These are phyloP conservation scores for Talaromyces sp. DNA, from an alignment of 2,329 filamentous ascomycete species.

Conservation along the genomic window DNA sequence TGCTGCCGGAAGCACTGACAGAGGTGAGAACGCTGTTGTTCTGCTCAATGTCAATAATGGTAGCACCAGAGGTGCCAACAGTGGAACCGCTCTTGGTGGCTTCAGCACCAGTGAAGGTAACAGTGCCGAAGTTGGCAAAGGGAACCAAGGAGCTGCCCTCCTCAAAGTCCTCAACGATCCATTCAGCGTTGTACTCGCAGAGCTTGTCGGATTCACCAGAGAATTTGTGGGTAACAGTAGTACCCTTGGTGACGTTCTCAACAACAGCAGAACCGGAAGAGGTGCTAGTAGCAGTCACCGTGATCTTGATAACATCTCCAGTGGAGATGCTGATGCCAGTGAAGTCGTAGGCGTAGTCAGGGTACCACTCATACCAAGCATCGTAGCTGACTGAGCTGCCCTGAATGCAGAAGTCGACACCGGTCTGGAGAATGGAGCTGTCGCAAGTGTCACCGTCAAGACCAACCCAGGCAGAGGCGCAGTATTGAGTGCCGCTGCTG, in stretches of 20 bases:
- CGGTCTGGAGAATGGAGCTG: slow-evolving; percentile 57
- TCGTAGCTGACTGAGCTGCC: slow-evolving; percentile 45
- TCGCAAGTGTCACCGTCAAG: slow-evolving; percentile 61
- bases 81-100: slow-evolving; percentile 25
- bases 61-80: slow-evolving; percentile 11
- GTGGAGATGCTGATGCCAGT: slow-evolving; percentile 17
- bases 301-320: slow-evolving; percentile 14
- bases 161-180: slow-evolving; percentile 61
- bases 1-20: slow-evolving; percentile 17
- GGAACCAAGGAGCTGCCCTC: slow-evolving; percentile 40
- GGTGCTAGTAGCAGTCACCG: slow-evolving; percentile 17
- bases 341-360: slow-evolving; percentile 31
- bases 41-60: slow-evolving; percentile 51
- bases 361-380: slow-evolving; percentile 64
- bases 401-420: slow-evolving; percentile 55
- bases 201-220: slow-evolving; percentile 38
- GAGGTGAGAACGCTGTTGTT: slow-evolving; percentile 21
- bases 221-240: slow-evolving; percentile 55
- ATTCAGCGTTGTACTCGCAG: slow-evolving; percentile 60
- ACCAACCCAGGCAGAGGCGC: slow-evolving; percentile 58
- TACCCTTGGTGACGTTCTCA: slow-evolving; percentile 54
- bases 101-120: slow-evolving; percentile 41
- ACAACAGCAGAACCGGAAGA: slow-evolving; percentile 46
- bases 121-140: slow-evolving; percentile 50
- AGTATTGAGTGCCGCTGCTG: slow-evolving; percentile 36